Percentiles rank a stretch among this genome's conserved stretches.
These are phyloP conservation scores for Fusarium sp. DNA, from an alignment of 2,329 filamentous ascomycete species.

Conservation along the genomic window DNA sequence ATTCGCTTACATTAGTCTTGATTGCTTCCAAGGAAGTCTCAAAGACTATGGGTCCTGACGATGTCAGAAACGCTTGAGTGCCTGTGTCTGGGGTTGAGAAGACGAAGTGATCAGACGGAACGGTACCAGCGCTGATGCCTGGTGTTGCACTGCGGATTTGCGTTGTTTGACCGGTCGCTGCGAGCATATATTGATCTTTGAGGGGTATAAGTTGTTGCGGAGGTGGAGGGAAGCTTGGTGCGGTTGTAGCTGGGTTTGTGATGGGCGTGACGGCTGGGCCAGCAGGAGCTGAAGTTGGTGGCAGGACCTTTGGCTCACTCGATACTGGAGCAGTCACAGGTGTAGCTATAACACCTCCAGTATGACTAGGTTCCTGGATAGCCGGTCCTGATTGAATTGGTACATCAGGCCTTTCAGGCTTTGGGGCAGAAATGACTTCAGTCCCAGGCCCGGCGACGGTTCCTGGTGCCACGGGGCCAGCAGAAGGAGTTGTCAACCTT, in stretches of 20 bases:
- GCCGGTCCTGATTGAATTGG: background rate
- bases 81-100: background rate
- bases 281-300: background rate
- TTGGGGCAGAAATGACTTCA: background rate
- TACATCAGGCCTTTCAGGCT: background rate
- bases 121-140: background rate
- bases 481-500: background rate
- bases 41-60: background rate
- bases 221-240: fast-evolving
- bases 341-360: background rate
- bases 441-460: background rate
- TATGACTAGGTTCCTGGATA: background rate
- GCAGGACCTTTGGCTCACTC: background rate
- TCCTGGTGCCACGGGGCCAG: background rate
- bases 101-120: background rate
- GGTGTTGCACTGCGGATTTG: background rate
- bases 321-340: background rate
- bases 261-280: fast-evolving
- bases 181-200: background rate
- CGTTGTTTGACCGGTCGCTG: background rate
- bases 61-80: background rate
- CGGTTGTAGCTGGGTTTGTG: background rate
- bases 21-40: background rate
- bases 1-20: background rate
- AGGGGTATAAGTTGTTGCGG: fast-evolving